Base-by-base conservation (phyloP, 345 rosid genomes). In the Arabis hirsuta region DNA sequence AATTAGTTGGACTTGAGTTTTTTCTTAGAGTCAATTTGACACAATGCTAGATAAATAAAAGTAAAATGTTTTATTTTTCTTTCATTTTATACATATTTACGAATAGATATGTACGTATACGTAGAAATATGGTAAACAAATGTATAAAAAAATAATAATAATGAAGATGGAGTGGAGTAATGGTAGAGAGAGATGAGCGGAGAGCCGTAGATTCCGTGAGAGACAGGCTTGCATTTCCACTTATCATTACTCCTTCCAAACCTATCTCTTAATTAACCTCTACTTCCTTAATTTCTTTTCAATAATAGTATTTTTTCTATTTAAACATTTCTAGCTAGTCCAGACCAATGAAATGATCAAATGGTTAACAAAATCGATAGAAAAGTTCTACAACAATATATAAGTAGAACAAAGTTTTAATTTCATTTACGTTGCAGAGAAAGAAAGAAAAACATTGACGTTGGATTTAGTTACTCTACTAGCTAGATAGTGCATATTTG, bases 211-310 rank as follows among this genome's bases (percentile, higher is more conserved):
- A 83, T 78, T 83, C 84, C 81, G 81, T 71, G 84, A 76, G 74
- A 62, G 77, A 81, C 84, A 82, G 83, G 73, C 90, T 86, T 66
- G 78, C 78, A 66, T 65, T 82, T 82, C 74, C 85, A 73, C 73
- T 76, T 36, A 53, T 55, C 57, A 59, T 69, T 5, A 56, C 59
- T 51, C 41, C 4, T 48, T 6, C 66, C 48, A 34, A 61, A 61
- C 34, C 38, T 42, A 41, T 60, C 69, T 44, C 63, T 74, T 59
- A 13, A 54, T 74, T 59, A 13, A 54, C 10, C 64, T 59, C 29
- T 55, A 27, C 32, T 56, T 57, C 24, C 53, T 3, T 60, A 36
- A 36, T 27, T 63, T 41, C 29, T 42, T 27, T 51, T 22, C 32
- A 51, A 24, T 51, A 47, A 47, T 19, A 19, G 9, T 16, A 14